A percentile compares a stretch with the other conserved stretches of the same genome.
Evolutionary conservation across 768 basidiomycete species (phyloP).

Genomic region (Tulasnella sp.): DNA sequence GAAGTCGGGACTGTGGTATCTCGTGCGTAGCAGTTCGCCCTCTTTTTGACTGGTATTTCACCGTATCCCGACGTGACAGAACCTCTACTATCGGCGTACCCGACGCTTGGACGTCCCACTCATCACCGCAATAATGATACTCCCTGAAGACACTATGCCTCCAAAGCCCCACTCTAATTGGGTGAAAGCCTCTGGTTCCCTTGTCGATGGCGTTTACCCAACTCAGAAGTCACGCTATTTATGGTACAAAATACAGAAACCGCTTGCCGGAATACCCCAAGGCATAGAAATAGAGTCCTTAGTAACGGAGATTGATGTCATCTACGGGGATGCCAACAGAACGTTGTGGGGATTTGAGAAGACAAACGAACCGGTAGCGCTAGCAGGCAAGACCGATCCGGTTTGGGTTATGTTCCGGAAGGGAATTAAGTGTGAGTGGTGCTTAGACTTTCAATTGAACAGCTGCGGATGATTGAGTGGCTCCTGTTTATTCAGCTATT

Average conservation of each 20-base stretch:
- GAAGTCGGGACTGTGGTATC: slow-evolving; percentile 43
- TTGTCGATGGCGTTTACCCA: slow-evolving; percentile 48
- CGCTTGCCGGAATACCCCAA: slow-evolving; percentile 45
- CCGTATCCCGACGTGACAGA: slow-evolving; percentile 29
- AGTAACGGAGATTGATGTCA: slow-evolving; percentile 85
- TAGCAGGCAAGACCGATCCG: slow-evolving; percentile 33
- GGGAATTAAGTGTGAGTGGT: slow-evolving; percentile 57
- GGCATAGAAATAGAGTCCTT: slow-evolving; percentile 38
- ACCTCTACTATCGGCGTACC: slow-evolving; percentile 78
- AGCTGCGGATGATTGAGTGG: not conserved
- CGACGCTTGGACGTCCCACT: slow-evolving; percentile 71
- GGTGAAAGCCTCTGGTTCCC: slow-evolving; percentile 50
- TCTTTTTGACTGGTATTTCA: not conserved
- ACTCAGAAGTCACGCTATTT: slow-evolving; percentile 45
- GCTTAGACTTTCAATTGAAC: not conserved
- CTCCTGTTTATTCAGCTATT: slow-evolving; percentile 33
- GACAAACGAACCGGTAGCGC: slow-evolving; percentile 46
- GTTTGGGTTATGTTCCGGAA: slow-evolving; percentile 58
- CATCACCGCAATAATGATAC: slow-evolving; percentile 58
- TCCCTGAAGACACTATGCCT: slow-evolving; percentile 40
- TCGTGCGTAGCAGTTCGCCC: slow-evolving; percentile 35
- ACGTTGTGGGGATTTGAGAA: slow-evolving; percentile 76
- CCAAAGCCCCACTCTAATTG: slow-evolving; percentile 38
- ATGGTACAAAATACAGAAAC: slow-evolving; percentile 70
- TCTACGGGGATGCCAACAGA: slow-evolving; percentile 72